These are phyloP conservation scores for Lepidium aucheri DNA, from an alignment of 345 rosid genomes.

Conservation along the genomic window DNA sequence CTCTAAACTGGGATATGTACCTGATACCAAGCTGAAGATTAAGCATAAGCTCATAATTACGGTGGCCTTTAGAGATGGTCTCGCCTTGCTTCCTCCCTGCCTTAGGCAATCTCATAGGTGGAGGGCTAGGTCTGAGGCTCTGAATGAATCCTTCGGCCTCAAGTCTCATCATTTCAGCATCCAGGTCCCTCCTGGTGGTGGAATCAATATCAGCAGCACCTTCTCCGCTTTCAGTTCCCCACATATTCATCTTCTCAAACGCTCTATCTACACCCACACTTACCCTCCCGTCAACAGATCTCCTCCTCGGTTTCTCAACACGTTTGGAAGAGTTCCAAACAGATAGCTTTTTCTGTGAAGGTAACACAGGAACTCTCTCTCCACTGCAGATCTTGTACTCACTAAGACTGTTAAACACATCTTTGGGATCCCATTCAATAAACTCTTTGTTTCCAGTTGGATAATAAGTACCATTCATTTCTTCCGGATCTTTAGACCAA, in stretches of 20 bases:
- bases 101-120: constrained; percentile 54
- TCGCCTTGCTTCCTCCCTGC: constrained; percentile 72
- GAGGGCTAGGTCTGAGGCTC: constrained; percentile 18
- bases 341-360: constrained; percentile 78
- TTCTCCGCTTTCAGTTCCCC: constrained; percentile 44
- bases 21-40: constrained; percentile 75
- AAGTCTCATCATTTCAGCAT: constrained; percentile 40
- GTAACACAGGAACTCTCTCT: constrained; percentile 66
- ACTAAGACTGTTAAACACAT: constrained; percentile 32
- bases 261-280: constrained; percentile 78
- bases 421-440: constrained; percentile 62
- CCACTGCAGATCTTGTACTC: constrained; percentile 38
- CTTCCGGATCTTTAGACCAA: constrained; percentile 73
- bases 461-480: constrained; percentile 63
- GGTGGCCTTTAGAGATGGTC: constrained; percentile 77
- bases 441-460: constrained; percentile 36
- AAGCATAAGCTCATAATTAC: constrained; percentile 92
- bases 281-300: constrained; percentile 76
- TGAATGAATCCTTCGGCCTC: constrained; percentile 32
- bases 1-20: constrained; percentile 11
- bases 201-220: constrained; percentile 28
- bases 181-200: constrained; percentile 26
- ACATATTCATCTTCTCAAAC: constrained; percentile 59
- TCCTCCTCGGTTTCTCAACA: constrained; percentile 47
- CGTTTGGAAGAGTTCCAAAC: constrained; percentile 70